Evolutionary conservation across 2,329 filamentous ascomycete genomes (phyloP), one percentile per base, ranked within the genome.

Genomic region (Alternaria infectoria): DNA sequence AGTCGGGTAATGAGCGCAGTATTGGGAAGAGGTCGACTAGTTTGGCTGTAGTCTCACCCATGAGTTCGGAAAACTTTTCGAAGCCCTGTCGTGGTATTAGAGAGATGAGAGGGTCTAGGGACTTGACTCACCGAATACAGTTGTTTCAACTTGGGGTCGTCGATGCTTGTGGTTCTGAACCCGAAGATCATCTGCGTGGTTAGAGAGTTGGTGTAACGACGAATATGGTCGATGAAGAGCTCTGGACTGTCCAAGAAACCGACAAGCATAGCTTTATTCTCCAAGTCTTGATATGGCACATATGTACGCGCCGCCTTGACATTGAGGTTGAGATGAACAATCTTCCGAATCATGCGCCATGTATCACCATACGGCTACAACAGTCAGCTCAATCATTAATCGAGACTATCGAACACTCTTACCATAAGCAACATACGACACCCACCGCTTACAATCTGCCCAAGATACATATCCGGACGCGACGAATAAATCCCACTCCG

Each of bases 271-370:
- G 84, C 81, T 68, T 84, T 86, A 72, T 84, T 86, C 70, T 88
- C 86, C 3, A 88, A 78, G 51, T 84, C 81, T 66, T 88, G 86
- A 65, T 87, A 87, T 0, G 85, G 83, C 0, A 87, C 58, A 32
- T 75, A 75, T 23, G 69, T 60, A 5, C 46, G 60, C 3, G 70
- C 60, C 2, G 50, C 71, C 17, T 61, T 72, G 44, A 74, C 58
- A 23, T 74, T 74, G 23, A 74, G 43, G 2, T 54, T 65, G 9
- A 66, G 55, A 25, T 74, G 73, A 3, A 69, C 54, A 17, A 74
- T 62, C 28, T 68, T 74, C 3, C 68, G 69, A n/a, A 68, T 30
- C 66, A 66, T 62, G 1, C 66, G 63, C 69, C 68, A 72, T 6
- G 51, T 63, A 1, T 62, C 50, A 15, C 65, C 65, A 26, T 73